Percentiles rank a stretch among this genome's conserved stretches.
These are phyloP conservation scores for Graphilbum sp. DNA, from an alignment of 2,329 filamentous ascomycete species.

Conservation along the genomic window DNA sequence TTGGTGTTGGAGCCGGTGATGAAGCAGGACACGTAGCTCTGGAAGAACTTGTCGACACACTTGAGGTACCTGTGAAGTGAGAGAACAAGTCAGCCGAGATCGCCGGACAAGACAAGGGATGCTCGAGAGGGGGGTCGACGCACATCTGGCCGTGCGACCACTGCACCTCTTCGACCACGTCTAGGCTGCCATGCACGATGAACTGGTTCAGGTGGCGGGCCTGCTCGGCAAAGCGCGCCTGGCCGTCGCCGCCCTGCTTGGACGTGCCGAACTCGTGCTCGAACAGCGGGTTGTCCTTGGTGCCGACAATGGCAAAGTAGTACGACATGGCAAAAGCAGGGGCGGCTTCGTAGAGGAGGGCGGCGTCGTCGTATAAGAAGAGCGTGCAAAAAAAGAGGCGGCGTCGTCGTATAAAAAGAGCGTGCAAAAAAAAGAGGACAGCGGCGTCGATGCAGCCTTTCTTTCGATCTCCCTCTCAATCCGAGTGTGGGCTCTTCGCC, in stretches of 20 bases:
- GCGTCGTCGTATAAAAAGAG: too few relatives aligned
- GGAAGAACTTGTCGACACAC: constrained; percentile 91
- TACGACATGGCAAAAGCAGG: constrained; percentile 57
- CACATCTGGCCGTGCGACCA: constrained; percentile 80
- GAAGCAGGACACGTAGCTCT: constrained; percentile 89
- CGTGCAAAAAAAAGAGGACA: too few relatives aligned
- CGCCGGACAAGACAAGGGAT: background rate
- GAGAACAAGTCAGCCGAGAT: background rate
- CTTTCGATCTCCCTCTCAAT: too few relatives aligned
- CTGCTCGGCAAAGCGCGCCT: constrained; percentile 74
- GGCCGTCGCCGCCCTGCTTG: constrained; percentile 86
- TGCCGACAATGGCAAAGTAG: constrained; percentile 95
- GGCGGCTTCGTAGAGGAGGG: background rate
- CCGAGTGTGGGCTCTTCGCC: too few relatives aligned
- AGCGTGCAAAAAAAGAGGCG: background rate
- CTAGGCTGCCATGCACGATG: constrained; percentile 82
- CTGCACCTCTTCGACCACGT: constrained; percentile 92
- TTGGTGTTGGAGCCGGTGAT: constrained; percentile 84
- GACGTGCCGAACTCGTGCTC: constrained; percentile 95
- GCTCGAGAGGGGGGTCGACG: constrained; percentile 10
- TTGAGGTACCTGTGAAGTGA: constrained; percentile 65
- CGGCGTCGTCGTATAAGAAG: background rate
- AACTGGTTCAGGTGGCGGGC: constrained; percentile 94
- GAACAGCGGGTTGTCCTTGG: constrained; percentile 89
- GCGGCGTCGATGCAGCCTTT: too few relatives aligned